phyloP scores from a whole-genome alignment of 2,329 filamentous ascomycete species.

The Cladophialophora carrionii region DNA sequence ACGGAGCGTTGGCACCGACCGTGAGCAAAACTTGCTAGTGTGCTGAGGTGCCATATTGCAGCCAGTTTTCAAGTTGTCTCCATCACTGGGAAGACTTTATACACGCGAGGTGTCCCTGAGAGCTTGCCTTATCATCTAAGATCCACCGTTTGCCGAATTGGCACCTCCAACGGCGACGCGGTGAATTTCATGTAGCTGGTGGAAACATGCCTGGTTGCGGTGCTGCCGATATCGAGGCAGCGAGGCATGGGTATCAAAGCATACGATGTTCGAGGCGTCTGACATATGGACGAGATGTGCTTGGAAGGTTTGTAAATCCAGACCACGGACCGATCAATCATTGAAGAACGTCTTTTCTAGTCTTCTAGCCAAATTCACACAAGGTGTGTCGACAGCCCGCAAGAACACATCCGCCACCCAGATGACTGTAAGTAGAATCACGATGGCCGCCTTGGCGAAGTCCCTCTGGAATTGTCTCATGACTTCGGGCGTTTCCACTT shows the following conservation, averaged over 20 bases:
- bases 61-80: neutral
- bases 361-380: constrained; percentile 56
- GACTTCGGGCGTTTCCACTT: constrained; percentile 37
- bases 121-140: neutral
- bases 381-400: constrained; percentile 58
- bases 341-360: constrained; percentile 46
- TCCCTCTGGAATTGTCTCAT: constrained; percentile 46
- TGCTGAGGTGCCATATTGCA: neutral
- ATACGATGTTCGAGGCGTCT: neutral
- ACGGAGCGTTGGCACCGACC: no score
- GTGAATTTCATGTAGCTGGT: neutral
- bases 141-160: neutral
- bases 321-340: neutral
- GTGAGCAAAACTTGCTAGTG: neutral
- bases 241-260: neutral
- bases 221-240: neutral
- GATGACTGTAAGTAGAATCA: constrained; percentile 50
- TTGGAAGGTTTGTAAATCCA: neutral
- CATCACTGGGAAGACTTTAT: neutral
- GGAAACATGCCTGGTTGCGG: neutral
- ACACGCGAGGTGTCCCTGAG: neutral
- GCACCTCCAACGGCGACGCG: neutral
- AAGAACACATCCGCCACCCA: constrained; percentile 65
- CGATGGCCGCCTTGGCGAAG: constrained; percentile 47
- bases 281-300: neutral